These are phyloP conservation scores for Lactarius tabidus DNA, from an alignment of 768 basidiomycete genomes.

Conservation along the genomic window DNA sequence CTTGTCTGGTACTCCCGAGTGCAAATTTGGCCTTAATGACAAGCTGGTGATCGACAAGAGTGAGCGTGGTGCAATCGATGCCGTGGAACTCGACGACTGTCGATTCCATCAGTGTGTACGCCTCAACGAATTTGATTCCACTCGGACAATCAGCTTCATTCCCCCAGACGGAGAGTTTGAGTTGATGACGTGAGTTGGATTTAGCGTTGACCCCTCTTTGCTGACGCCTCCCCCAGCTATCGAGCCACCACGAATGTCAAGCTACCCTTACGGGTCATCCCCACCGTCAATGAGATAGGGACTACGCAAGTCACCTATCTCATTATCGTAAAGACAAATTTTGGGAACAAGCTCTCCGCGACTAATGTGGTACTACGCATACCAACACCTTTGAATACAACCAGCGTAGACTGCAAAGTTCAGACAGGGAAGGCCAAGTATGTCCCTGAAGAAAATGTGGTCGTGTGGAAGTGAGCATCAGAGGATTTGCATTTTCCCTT, in stretches of 20 bases:
- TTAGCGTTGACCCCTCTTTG: neutral
- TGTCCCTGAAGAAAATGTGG: conserved; percentile 90
- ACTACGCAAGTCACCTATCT: conserved; percentile 90
- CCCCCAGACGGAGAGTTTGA: conserved; percentile 99
- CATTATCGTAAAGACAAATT: conserved; percentile 82
- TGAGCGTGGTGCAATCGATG: conserved; percentile 53
- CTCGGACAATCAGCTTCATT: conserved; percentile 92
- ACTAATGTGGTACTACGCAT: conserved; percentile 90
- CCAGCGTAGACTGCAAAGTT: conserved; percentile 87
- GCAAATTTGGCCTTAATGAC: conserved; percentile 98
- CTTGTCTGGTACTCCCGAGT: conserved; percentile 93
- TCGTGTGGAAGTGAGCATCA: conserved; percentile 90
- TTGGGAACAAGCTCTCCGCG: conserved; percentile 87
- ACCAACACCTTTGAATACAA: conserved; percentile 95
- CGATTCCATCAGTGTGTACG: conserved; percentile 98
- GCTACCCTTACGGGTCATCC: conserved; percentile 82
- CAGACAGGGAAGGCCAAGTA: conserved; percentile 95
- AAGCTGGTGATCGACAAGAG: conserved; percentile 95
- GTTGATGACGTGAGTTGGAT: conserved; percentile 74
- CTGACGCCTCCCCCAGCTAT: conserved; percentile 54
- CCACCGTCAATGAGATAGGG: conserved; percentile 90
- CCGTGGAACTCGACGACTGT: conserved; percentile 96
- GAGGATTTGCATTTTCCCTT: neutral
- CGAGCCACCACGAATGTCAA: conserved; percentile 96
- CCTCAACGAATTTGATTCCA: conserved; percentile 90